These are phyloP conservation scores for Sarocladium kiliense DNA, from an alignment of 2,329 filamentous ascomycete species.

Conservation along the genomic window DNA sequence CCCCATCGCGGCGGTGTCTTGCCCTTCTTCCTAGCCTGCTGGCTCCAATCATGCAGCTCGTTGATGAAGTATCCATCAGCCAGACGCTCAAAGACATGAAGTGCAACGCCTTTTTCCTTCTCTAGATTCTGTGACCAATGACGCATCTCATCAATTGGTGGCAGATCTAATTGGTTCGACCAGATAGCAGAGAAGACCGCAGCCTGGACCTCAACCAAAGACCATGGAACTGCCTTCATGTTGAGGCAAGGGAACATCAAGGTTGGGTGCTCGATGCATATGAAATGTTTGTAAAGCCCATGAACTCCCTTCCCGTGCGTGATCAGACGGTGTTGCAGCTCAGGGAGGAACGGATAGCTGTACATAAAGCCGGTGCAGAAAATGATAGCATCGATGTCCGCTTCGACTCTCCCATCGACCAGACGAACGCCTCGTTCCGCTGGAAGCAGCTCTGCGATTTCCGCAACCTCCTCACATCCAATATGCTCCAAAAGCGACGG, in stretches of 20 bases:
- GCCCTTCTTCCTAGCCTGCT: constrained; percentile 43
- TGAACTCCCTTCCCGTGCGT: constrained; percentile 65
- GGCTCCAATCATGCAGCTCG: constrained; percentile 57
- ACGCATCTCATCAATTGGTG: constrained; percentile 58
- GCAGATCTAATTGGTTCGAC: constrained; percentile 64
- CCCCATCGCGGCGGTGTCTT: constrained; percentile 71
- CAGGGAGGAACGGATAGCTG: constrained; percentile 66
- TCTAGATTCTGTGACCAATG: constrained; percentile 63
- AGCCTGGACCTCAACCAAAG: constrained; percentile 71
- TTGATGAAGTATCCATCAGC: constrained; percentile 68
- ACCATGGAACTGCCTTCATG: constrained; percentile 85
- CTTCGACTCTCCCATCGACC: constrained; percentile 58
- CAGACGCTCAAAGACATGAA: constrained; percentile 24
- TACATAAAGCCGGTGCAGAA: constrained; percentile 92
- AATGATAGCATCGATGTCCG: constrained; percentile 67
- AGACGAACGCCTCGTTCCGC: constrained; percentile 60
- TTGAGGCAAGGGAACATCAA: constrained; percentile 72
- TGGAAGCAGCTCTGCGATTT: constrained; percentile 53
- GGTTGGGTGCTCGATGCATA: constrained; percentile 71
- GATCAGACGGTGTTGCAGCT: constrained; percentile 46
- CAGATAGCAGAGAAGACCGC: constrained; percentile 74
- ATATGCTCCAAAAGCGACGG: constrained; percentile 38
- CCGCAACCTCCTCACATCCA: constrained; percentile 45
- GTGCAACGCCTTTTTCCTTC: constrained; percentile 26
- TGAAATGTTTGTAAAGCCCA: constrained; percentile 73